Conservation (phyloP, 225 moss, liverwort and hornwort genomes). For the Asterella californica region DNA sequence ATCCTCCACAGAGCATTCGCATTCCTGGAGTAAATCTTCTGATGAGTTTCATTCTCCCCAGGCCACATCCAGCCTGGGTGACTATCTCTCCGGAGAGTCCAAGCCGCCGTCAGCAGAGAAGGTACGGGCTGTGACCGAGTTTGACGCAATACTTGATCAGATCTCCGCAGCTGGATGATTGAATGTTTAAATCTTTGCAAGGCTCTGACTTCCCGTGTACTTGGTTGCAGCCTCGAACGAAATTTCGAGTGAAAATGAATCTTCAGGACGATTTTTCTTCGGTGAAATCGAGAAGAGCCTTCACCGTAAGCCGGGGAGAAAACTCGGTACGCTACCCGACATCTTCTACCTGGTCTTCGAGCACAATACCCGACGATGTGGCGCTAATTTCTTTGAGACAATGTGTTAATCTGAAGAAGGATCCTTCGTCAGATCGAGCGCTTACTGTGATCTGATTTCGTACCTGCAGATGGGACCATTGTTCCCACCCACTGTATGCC, state of each 20-base stretch:
- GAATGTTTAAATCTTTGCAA: neutral
- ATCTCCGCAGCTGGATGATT: neutral
- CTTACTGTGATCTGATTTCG: constrained; percentile 20
- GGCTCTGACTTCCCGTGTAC: neutral
- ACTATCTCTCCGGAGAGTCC: constrained; percentile 30
- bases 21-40: constrained; percentile 21
- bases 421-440: neutral
- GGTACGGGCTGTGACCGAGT: constrained; percentile 5
- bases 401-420: neutral
- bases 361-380: neutral
- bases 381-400: neutral
- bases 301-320: constrained; percentile 1
- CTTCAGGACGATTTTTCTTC: constrained; percentile 21
- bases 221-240: constrained; percentile 16
- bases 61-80: constrained; percentile 34
- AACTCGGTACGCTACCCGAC: constrained; percentile 19
- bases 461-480: constrained; percentile 27
- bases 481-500: constrained; percentile 26
- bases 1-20: constrained; percentile 21
- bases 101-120: constrained; percentile 37
- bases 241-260: constrained; percentile 34
- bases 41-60: constrained; percentile 45
- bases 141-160: too few relatives aligned
- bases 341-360: neutral
- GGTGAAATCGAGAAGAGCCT: constrained; percentile 10